Conservation (phyloP, 306 rosid genomes). For the Prunus mume region DNA sequence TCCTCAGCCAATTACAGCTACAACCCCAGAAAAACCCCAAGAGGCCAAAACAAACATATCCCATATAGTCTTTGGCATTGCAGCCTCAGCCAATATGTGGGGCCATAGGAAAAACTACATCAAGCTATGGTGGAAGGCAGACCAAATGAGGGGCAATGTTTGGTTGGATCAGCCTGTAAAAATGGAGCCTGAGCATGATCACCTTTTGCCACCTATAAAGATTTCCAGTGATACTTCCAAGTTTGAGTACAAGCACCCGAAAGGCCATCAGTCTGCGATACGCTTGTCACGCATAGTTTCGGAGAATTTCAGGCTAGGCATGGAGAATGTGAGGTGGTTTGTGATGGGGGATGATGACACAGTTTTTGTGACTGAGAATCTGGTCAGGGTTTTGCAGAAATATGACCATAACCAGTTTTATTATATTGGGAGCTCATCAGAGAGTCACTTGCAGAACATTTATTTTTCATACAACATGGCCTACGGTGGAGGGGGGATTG, state of each 20-base stretch:
- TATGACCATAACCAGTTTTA: conserved; percentile 62
- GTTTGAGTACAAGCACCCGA: conserved; percentile 48
- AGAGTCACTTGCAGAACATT: conserved; percentile 70
- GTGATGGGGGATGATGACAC: conserved; percentile 88
- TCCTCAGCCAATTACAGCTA: neutral
- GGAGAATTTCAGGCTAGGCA: conserved; percentile 46
- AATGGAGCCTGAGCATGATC: conserved; percentile 10
- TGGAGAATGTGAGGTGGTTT: conserved; percentile 62
- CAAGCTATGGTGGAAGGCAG: conserved; percentile 66
- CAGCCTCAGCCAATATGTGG: conserved; percentile 71
- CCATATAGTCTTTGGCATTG: conserved; percentile 73
- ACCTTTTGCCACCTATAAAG: conserved; percentile 37
- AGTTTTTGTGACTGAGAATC: conserved; percentile 51
- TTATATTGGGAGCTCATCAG: conserved; percentile 67
- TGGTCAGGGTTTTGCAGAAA: conserved; percentile 53
- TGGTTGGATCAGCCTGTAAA: conserved; percentile 57
- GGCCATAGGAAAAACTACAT: conserved; percentile 60
- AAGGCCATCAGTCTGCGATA: conserved; percentile 58
- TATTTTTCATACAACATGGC: conserved; percentile 71
- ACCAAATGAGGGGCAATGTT: conserved; percentile 55
- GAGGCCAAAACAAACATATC: conserved; percentile 45
- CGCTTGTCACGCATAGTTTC: conserved; percentile 68
- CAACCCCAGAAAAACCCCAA: neutral
- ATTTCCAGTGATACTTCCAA: conserved; percentile 49
- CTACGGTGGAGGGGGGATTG: conserved; percentile 75